Base-by-base conservation (phyloP, 257 asterid genomes). In the Przewalskia tangutica region DNA sequence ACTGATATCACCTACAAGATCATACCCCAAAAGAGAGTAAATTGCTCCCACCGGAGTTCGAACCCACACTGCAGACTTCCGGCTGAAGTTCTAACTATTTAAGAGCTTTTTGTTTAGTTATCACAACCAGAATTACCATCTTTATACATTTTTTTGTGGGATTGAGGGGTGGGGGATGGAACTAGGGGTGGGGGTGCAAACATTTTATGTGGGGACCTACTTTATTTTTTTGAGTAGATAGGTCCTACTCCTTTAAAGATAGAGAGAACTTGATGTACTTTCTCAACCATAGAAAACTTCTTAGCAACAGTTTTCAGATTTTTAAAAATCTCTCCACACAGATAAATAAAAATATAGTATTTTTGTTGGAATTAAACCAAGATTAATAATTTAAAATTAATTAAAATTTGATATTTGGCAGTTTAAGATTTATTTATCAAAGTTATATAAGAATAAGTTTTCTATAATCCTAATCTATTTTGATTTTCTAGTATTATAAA, bases 171-270 rank as follows among this genome's bases (percentile, higher is more conserved):
- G 2, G 16, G 55, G 18, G 36, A 17, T 8, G 2, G 77, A 16
- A 38, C 53, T 40, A 40, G 16, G 77, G 77, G n/a, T 46, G 11
- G 23, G 62, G 75, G 60, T 27, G 23, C 20, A 48, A 36, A 73
- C 13, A 73, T 73, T 73, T 23, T 23, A 51, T 48, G 60, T 73
- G 79, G 79, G 79, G 60, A 73, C 62, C 79, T 73, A 50, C 44
- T 73, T 73, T 48, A 13, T 1, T 42, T 48, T 48, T 73, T 48
- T 6, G 7, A 48, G 40, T 46, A 46, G 18, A 46, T 46, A 5
- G 79, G 38, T 48, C 27, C 78, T 20, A 48, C 44, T 48, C 20
- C 20, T 48, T 73, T 73, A 20, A 48, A 48, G 60, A 48, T 73
- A 23, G 23, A 50, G 44, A 73, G 79, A 73, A 73, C 62, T 73